Evolutionary conservation across 805 yeast genomes (phyloP).

Genomic region (Wickerhamomyces rabaulensis): DNA sequence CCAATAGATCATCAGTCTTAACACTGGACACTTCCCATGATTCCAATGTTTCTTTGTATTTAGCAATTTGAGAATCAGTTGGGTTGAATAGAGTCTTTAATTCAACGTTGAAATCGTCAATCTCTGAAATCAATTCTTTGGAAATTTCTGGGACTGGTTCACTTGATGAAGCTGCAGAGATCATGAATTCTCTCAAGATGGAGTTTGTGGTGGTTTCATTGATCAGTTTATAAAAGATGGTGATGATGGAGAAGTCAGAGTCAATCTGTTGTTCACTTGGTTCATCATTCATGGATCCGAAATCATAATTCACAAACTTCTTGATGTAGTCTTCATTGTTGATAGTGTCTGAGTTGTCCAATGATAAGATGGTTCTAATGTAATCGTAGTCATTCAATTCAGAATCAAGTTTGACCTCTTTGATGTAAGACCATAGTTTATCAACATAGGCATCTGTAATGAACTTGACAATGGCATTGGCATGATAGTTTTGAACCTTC

Average conservation of each 20-base stretch:
- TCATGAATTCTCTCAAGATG: slow-evolving; percentile 20
- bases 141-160: slow-evolving; percentile 16
- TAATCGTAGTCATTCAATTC: slow-evolving; percentile 17
- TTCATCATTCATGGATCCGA: slow-evolving; percentile 6
- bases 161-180: slow-evolving; percentile 18
- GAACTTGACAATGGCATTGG: slow-evolving; percentile 17
- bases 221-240: slow-evolving; percentile 17
- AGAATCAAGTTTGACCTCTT: slow-evolving; percentile 16
- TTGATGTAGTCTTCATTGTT: slow-evolving; percentile 21
- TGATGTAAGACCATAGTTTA: slow-evolving; percentile 24
- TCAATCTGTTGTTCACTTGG: not conserved
- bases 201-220: slow-evolving; percentile 19
- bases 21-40: slow-evolving; percentile 14
- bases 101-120: slow-evolving; percentile 18
- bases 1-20: slow-evolving; percentile 20
- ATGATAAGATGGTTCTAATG: slow-evolving; percentile 23
- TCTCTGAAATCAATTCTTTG: slow-evolving; percentile 6
- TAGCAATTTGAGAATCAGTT: slow-evolving; percentile 19
- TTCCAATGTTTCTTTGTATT: slow-evolving; percentile 17
- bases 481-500: slow-evolving; percentile 13
- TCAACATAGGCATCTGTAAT: slow-evolving; percentile 19
- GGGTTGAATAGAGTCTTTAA: slow-evolving; percentile 26
- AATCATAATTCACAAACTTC: slow-evolving; percentile 14
- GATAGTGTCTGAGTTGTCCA: slow-evolving; percentile 22
- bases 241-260: slow-evolving; percentile 9